Conservation (phyloP, 495 filamentous ascomycete species). For the Penicillium taxi region DNA sequence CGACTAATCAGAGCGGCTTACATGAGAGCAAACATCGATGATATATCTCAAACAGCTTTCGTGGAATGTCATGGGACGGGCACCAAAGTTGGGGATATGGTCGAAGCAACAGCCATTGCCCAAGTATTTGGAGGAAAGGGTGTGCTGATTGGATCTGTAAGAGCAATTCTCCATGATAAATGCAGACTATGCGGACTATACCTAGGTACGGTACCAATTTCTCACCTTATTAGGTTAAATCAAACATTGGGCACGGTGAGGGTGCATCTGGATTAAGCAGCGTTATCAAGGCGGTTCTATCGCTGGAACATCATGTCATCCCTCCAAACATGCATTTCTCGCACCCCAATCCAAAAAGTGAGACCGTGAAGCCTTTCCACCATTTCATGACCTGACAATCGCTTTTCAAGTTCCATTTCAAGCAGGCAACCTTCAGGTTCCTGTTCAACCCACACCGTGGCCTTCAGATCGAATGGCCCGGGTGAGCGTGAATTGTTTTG, state of each 20-base stretch:
- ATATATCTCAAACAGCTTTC: constrained; percentile 11
- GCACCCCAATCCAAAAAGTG: constrained; percentile 3
- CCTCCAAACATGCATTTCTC: background rate
- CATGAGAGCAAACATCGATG: constrained; percentile 14
- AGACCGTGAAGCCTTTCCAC: no score
- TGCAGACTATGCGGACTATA: no score
- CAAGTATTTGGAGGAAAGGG: background rate
- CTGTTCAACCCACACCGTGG: no score
- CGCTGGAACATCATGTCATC: background rate
- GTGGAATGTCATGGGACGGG: constrained; percentile 15
- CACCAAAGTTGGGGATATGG: background rate
- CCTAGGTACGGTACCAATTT: no score
- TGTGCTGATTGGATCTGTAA: background rate
- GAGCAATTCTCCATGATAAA: no score
- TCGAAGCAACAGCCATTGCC: background rate
- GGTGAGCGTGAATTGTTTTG: background rate
- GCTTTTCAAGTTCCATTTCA: no score
- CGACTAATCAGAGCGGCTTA: constrained; percentile 20
- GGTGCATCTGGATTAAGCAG: background rate
- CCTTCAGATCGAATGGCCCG: background rate
- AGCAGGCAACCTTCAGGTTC: no score
- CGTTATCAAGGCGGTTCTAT: background rate
- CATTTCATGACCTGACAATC: no score
- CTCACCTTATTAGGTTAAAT: background rate
- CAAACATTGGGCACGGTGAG: background rate